A percentile compares a stretch with the other conserved stretches of the same genome.
These are phyloP conservation scores for Eucalyptus rudis DNA, from an alignment of 345 rosid genomes.

Conservation along the genomic window DNA sequence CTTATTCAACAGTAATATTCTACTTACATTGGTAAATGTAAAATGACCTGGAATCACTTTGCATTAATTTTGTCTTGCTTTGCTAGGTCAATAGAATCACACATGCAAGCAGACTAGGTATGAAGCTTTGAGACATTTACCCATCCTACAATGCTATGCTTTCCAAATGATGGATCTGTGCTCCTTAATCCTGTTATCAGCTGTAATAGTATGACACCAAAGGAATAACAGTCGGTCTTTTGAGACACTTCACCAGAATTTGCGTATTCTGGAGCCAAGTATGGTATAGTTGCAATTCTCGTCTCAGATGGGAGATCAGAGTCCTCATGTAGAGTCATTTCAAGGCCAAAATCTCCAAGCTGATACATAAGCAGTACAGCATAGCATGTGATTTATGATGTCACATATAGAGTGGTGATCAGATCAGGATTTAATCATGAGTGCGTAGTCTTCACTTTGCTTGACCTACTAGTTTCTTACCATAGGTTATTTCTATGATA, in stretches of 20 bases:
- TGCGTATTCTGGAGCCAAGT: constrained; percentile 56
- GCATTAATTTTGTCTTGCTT: neutral
- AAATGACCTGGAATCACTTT: neutral
- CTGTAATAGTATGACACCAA: constrained; percentile 49
- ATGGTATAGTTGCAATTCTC: constrained; percentile 35
- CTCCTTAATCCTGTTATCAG: constrained; percentile 49
- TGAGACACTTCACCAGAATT: constrained; percentile 42
- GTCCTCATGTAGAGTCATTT: constrained; percentile 23
- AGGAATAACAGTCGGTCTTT: constrained; percentile 57
- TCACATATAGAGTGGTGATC: neutral
- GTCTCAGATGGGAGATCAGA: constrained; percentile 41
- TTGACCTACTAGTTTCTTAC: neutral
- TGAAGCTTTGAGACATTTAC: constrained; percentile 5
- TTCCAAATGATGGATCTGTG: constrained; percentile 40
- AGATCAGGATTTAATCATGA: neutral
- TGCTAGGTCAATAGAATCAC: neutral
- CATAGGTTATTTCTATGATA: neutral
- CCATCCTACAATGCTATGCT: constrained; percentile 60
- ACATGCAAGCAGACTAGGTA: neutral
- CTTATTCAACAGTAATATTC: neutral
- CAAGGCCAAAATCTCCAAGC: constrained; percentile 66
- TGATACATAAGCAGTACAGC: neutral
- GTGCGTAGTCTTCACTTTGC: neutral
- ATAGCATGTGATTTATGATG: neutral
- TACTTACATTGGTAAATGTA: neutral